A percentile compares a stretch with the other conserved stretches of the same genome.
Conservation (phyloP, 305 asterid genomes). For the Petunia hybrid region DNA sequence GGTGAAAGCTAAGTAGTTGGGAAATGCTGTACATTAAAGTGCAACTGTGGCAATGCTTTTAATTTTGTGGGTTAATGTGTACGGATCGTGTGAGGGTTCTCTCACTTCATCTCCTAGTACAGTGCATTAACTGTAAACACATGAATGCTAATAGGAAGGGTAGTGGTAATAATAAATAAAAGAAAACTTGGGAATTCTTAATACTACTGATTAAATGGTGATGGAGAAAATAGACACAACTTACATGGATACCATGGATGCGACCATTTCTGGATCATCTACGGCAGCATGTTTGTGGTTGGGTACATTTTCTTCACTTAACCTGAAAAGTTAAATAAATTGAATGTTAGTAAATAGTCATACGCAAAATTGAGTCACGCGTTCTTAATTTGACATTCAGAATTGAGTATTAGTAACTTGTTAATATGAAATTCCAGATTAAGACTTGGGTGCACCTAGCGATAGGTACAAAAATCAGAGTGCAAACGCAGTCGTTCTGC, state of each 20-base stretch:
- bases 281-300: slow-evolving; percentile 55
- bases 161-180: background rate
- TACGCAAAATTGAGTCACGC: background rate
- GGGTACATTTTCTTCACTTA: slow-evolving; percentile 43
- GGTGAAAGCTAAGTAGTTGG: slow-evolving; percentile 44
- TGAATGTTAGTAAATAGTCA: background rate
- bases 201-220: background rate
- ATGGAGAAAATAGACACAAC: slow-evolving; percentile 37
- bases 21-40: slow-evolving; percentile 44
- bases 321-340: slow-evolving; percentile 44
- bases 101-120: slow-evolving; percentile 37
- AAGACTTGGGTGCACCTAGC: background rate
- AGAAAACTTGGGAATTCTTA: background rate
- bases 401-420: background rate
- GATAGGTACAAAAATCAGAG: no score
- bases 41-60: slow-evolving; percentile 11
- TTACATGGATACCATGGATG: slow-evolving; percentile 70
- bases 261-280: slow-evolving; percentile 78
- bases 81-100: slow-evolving; percentile 55
- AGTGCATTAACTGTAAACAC: slow-evolving; percentile 55
- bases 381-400: background rate
- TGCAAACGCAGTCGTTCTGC: no score
- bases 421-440: background rate
- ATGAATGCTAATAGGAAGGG: slow-evolving; percentile 39
- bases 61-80: slow-evolving; percentile 40